Percentiles rank a stretch among this genome's conserved stretches.
Conservation (phyloP, 2,329 filamentous ascomycete genomes). For the Fonsecaea pedrosoi region DNA sequence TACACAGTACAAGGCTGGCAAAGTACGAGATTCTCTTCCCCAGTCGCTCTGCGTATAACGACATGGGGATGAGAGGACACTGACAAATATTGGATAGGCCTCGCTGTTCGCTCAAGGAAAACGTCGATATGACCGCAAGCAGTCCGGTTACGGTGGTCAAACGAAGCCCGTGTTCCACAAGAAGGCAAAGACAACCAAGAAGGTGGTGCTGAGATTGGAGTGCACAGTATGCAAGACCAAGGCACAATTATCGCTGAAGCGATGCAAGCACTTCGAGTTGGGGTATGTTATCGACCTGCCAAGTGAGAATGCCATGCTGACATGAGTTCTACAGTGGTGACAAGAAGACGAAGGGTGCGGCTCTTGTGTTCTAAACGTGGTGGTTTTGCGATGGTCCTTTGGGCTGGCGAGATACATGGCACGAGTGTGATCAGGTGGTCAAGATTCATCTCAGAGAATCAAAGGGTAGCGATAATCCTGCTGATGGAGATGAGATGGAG, state of each 20-base stretch:
- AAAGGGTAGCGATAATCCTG: slow-evolving; percentile 14
- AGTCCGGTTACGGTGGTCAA: slow-evolving; percentile 99
- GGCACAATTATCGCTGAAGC: slow-evolving; percentile 96
- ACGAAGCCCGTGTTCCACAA: slow-evolving; percentile 99
- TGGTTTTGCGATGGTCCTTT: slow-evolving; percentile 21
- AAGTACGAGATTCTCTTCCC: slow-evolving; percentile 61
- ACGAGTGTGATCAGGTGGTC: background rate
- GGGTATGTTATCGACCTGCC: slow-evolving; percentile 67
- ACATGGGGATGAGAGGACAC: slow-evolving; percentile 12
- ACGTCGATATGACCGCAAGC: slow-evolving; percentile 99
- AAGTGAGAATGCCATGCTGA: slow-evolving; percentile 24
- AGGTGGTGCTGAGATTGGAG: slow-evolving; percentile 97
- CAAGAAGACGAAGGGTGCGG: slow-evolving; percentile 99
- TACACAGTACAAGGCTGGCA: slow-evolving; percentile 96
- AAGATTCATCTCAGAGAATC: background rate
- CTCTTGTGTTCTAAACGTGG: slow-evolving; percentile 92
- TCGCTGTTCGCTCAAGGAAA: slow-evolving; percentile 98
- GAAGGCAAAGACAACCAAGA: slow-evolving; percentile 99
- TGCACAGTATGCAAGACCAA: slow-evolving; percentile 93
- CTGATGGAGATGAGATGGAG: background rate
- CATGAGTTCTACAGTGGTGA: slow-evolving; percentile 76
- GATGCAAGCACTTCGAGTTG: slow-evolving; percentile 99
- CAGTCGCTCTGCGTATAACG: slow-evolving; percentile 39
- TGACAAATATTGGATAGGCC: slow-evolving; percentile 59
- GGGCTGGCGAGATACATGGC: slow-evolving; percentile 16